Base-by-base conservation (phyloP, 345 rosid genomes). In the Bretschneidera sinensis region DNA sequence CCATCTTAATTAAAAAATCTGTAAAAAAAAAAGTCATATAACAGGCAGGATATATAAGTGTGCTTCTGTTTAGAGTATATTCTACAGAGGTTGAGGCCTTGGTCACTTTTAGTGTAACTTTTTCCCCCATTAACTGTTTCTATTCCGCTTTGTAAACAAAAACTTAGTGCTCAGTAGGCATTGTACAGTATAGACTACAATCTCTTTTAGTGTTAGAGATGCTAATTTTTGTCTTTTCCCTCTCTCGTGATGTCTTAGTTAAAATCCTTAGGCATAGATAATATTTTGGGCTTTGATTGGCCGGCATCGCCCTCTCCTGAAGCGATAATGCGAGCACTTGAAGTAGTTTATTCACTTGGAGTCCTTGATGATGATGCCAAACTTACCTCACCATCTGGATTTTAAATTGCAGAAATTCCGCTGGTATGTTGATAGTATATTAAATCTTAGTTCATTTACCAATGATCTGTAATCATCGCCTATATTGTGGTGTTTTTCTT, bases 361-460 rank as follows among this genome's bases (percentile, higher is more conserved):
- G 80, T 90, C 66, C 86, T 94, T 6, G 99, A 90, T 68, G 92
- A 88, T 74, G 99, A 90, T 69, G 97, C 97, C 66, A 94, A 94
- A 78, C 99, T 94, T 68, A 90, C 96, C 39, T 88, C 99, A 22
- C 99, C 99, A 17, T 79, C 76, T 73, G 99, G 98, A 59, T 91
- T 91, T 82, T 95, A 88, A 84, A 92, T 88, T 63, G 99, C 95
- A 24, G 99, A 94, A 77, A 85, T 94, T 77, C 97, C 99, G 45
- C 67, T 90, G 75, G 98, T 87, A 83, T 33, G 77, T 71, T 61
- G 8, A 31, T n/a, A n/a, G n/a, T n/a, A n/a, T n/a, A n/a, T 39
- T 1, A 39, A 4, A 39, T 39, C 16, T 39, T 1, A 4, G 15
- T 39, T 39, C 16, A 9, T 39, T 39, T 11, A 7, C 10, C 45